Conservation (phyloP, 441 rosid species). For the Croton setiger region DNA sequence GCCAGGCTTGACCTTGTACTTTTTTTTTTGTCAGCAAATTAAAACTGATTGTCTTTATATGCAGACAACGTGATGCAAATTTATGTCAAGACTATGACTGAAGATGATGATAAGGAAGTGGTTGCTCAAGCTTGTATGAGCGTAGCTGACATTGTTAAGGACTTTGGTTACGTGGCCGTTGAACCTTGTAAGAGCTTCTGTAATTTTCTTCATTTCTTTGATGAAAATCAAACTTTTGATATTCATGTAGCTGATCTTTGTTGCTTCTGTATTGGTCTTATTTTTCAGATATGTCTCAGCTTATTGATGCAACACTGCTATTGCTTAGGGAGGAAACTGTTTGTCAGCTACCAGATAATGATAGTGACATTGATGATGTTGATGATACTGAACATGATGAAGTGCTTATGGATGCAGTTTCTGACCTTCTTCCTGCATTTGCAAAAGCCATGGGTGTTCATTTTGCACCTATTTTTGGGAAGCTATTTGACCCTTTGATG, state of each 20-base stretch:
- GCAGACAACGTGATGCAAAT: conserved; percentile 79
- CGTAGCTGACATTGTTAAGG: conserved; percentile 81
- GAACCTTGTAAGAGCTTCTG: conserved; percentile 74
- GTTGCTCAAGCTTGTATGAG: conserved; percentile 96
- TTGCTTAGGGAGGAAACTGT: conserved; percentile 84
- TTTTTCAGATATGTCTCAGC: conserved; percentile 69
- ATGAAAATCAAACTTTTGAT: not conserved
- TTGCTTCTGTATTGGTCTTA: conserved; percentile 19
- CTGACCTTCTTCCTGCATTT: conserved; percentile 98
- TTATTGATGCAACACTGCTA: conserved; percentile 71
- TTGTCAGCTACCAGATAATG: conserved; percentile 74
- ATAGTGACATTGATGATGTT: conserved; percentile 73
- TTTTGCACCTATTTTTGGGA: conserved; percentile 83
- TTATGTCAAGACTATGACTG: conserved; percentile 76
- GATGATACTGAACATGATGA: conserved; percentile 78
- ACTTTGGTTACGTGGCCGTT: conserved; percentile 68
- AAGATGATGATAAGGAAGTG: conserved; percentile 97
- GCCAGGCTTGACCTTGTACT: conserved; percentile 12
- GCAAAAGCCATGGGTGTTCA: conserved; percentile 95
- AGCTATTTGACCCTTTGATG: conserved; percentile 91
- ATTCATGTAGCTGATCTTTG: conserved; percentile 7
- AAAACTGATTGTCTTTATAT: conserved; percentile 20
- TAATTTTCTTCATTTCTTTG: conserved; percentile 5
- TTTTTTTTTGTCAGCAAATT: conserved; percentile 14
- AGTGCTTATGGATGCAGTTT: conserved; percentile 97